phyloP scores from a whole-genome alignment of 2,329 filamentous ascomycete species.

The Graphilbum sp. region DNA sequence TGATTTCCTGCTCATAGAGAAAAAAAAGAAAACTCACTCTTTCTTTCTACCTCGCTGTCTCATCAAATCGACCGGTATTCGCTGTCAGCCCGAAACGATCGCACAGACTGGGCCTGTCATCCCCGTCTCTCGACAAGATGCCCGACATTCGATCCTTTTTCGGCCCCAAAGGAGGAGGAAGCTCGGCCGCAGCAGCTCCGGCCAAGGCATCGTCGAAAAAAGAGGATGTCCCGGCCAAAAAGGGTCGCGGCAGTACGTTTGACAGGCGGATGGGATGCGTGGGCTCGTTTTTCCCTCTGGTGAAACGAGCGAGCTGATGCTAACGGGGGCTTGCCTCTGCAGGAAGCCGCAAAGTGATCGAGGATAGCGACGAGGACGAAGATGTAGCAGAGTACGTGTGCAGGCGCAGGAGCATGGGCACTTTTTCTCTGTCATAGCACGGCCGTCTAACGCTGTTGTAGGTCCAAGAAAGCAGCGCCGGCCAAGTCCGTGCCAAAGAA shows the following conservation, averaged over 20 bases:
- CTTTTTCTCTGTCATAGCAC: not conserved
- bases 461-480: slow-evolving; percentile 33
- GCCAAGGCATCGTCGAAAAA: slow-evolving; percentile 17
- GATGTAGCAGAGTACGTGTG: slow-evolving; percentile 17
- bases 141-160: slow-evolving; percentile 61
- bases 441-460: slow-evolving; percentile 8
- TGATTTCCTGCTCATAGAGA: no score
- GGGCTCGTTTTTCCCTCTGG: not conserved
- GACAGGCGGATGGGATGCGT: not conserved
- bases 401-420: not conserved
- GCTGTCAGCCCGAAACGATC: no score
- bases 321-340: not conserved
- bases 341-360: slow-evolving; percentile 14
- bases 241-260: slow-evolving; percentile 9
- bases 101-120: no score
- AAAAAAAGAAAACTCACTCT: no score
- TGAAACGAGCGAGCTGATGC: not conserved
- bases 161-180: slow-evolving; percentile 42
- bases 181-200: slow-evolving; percentile 16
- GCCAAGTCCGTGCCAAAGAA: slow-evolving; percentile 33
- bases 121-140: slow-evolving; percentile 38
- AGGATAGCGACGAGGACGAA: slow-evolving; percentile 11
- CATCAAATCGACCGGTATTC: no score
- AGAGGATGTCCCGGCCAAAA: slow-evolving; percentile 15
- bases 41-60: not conserved